Evolutionary conservation across 495 filamentous ascomycete genomes (phyloP), one percentile per base, ranked within the genome.

Genomic region (Lasiosphaeris hirsuta): DNA sequence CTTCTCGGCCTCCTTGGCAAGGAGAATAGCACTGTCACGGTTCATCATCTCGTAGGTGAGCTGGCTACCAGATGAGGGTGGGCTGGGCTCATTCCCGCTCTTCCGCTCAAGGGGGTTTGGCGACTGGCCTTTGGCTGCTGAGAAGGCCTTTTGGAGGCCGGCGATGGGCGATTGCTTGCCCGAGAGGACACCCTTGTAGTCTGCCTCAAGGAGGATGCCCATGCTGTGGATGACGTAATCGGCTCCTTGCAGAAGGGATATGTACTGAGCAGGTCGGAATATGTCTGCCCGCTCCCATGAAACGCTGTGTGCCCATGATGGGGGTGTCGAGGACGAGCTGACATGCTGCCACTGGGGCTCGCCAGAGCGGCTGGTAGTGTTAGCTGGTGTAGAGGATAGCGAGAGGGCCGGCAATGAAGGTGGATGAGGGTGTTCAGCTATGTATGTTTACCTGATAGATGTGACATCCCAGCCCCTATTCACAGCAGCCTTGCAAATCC

Each of bases 31-130:
- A 67, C 73, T 76, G 61, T 98, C 95, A 57, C 94, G 83, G 76
- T 98, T 98, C 90, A 98, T 97, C 60, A 91, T 82, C 80, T 98
- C 94, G 76, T 98, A 98, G 37, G 92, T 97, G 65, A 96, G 72
- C 73, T 96, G 89, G 15, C 84, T 84, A 65, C 84, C 80, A 35
- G 72, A 73, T 66, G 89, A n/a, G 11, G 53, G 53, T 17, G 42
- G 40, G 1, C 10, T 23, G 0, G 35, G 35, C 34, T 8, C 33
- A 15, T 55, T 41, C 19, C 36, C 39, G 14, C 37, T 30, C n/a
- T 55, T 36, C 36, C 42, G 66, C 55, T 75, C 73, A 9, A 91
- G 75, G 10, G 86, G 88, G 72, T 94, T 90, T 62, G 84, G 77
- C 40, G 83, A 84, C 60, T 84, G 86, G 42, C 63, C 61, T 17